Evolutionary conservation across 441 rosid species (phyloP).

Genomic region (Daphne laureola): DNA sequence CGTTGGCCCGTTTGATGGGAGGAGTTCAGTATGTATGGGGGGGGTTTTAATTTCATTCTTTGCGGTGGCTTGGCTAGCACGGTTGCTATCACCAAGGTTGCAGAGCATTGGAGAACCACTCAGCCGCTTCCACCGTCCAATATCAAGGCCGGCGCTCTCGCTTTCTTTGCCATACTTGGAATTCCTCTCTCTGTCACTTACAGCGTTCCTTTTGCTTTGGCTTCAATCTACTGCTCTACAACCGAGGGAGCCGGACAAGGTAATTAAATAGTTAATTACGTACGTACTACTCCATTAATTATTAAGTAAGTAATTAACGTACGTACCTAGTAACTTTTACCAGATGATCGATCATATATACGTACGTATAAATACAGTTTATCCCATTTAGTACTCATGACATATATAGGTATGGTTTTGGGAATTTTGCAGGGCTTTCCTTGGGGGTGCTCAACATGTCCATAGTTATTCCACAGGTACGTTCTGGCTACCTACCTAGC

Average conservation of each 20-base stretch:
- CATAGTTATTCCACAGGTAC: conserved; percentile 79
- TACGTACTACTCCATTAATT: too few species aligned
- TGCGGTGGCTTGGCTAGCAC: conserved; percentile 50
- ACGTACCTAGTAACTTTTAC: too few species aligned
- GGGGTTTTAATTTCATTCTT: conserved; percentile 51
- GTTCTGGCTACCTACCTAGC: too few species aligned
- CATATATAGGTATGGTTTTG: conserved; percentile 11
- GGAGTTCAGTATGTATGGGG: conserved; percentile 68
- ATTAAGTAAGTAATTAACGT: too few species aligned
- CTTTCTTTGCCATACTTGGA: conserved; percentile 58
- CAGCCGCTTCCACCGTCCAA: conserved; percentile 37
- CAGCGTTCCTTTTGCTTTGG: conserved; percentile 87
- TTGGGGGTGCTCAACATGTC: conserved; percentile 80
- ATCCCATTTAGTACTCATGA: conserved; percentile 20
- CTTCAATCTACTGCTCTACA: conserved; percentile 58
- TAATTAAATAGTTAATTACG: conserved; percentile 9
- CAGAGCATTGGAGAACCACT: conserved; percentile 38
- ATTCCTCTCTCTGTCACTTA: conserved; percentile 77
- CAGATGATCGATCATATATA: too few species aligned
- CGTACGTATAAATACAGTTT: too few species aligned
- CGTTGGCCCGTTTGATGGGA: conserved; percentile 37
- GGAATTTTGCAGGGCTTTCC: conserved; percentile 49
- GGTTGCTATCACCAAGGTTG: conserved; percentile 45
- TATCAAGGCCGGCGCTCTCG: conserved; percentile 47
- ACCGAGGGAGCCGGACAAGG: conserved; percentile 83